Evolutionary conservation across 805 yeast species (phyloP), one percentile per base, ranked within the genome.

Genomic region (Wickerhamomyces strasburgensis): DNA sequence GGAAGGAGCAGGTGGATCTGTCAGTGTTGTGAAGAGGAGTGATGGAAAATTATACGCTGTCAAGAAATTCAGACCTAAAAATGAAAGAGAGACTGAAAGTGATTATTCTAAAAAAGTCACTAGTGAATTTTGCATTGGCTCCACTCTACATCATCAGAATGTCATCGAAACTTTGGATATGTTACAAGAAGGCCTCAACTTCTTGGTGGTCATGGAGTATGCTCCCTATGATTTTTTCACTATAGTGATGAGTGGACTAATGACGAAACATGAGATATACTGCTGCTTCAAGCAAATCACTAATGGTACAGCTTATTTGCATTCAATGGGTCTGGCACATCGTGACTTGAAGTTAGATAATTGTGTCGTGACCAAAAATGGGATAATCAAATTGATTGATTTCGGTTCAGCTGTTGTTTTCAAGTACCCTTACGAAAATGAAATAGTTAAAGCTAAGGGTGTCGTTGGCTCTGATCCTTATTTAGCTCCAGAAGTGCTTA

Each of bases 401-500:
- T 90, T 89, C 61, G 98, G 98, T 6, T 81, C 94, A 5, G 93
- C 97, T 0, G 84, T 83, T 15, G 83, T 84, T 17, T 88, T 86
- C 65, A 72, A 79, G 43, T 80, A 79, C 51, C 80, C 81, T 6
- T 78, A 72, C 46, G 75, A 73, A 36, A 57, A 60, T 6, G 73
- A 70, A 38, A 70, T 77, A 16, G 76, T 83, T 14, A 65, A 70
- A 40, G 88, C 96, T 0, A 70, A 74, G 29, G 98, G 98, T 13
- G 74, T 90, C 16, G 95, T 90, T 10, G 98, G 98, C 13, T 84
- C 95, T 2, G 98, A 90, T 60, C 98, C 98, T 3, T 90, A 90
- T 55, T 64, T 90, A 43, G 93, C 97, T 0, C 98, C 98, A 0
- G 98, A 90, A 58, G 89, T 90, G 29, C 70, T 90, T 38, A 55